Conservation (phyloP, 164 flowering plant species). For the Chimonanthus praecox region DNA sequence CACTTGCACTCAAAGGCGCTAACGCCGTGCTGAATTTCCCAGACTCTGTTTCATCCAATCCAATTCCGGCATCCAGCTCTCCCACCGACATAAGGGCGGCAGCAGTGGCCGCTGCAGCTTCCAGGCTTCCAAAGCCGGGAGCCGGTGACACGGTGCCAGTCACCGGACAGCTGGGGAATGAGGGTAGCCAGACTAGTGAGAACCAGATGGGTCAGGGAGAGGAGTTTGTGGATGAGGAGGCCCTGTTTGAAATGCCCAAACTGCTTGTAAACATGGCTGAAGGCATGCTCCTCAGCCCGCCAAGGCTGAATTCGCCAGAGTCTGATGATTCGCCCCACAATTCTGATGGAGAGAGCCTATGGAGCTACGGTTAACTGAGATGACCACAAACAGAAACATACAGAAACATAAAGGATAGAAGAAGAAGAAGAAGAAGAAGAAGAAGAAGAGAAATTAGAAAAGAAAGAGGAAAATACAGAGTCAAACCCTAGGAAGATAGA, state of each 20-base stretch:
- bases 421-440: neutral
- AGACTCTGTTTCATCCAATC: slow-evolving; percentile 19
- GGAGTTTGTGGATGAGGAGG: slow-evolving; percentile 45
- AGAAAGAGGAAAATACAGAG: neutral
- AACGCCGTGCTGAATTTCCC: slow-evolving; percentile 62
- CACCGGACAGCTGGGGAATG: neutral
- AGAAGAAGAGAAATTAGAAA: neutral
- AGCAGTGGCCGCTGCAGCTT: slow-evolving; percentile 44
- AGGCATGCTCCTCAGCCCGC: slow-evolving; percentile 58
- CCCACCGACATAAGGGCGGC: slow-evolving; percentile 51
- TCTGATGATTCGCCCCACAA: slow-evolving; percentile 26
- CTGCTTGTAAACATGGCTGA: slow-evolving; percentile 52
- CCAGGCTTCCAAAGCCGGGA: slow-evolving; percentile 11
- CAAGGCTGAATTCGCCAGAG: slow-evolving; percentile 29
- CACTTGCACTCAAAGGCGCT: slow-evolving; percentile 48
- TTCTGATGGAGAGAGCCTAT: slow-evolving; percentile 28
- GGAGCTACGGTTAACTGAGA: slow-evolving; percentile 26
- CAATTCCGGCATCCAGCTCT: slow-evolving; percentile 39
- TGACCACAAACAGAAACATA: neutral
- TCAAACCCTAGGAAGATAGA: neutral
- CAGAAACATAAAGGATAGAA: too few species aligned
- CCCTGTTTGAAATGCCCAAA: slow-evolving; percentile 47
- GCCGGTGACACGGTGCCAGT: neutral
- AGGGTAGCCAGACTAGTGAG: neutral
- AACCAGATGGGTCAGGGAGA: neutral